Evolutionary conservation across 116 monocot genomes (phyloP), one percentile per base, ranked within the genome.

Genomic region (Cymodocea nodosa): DNA sequence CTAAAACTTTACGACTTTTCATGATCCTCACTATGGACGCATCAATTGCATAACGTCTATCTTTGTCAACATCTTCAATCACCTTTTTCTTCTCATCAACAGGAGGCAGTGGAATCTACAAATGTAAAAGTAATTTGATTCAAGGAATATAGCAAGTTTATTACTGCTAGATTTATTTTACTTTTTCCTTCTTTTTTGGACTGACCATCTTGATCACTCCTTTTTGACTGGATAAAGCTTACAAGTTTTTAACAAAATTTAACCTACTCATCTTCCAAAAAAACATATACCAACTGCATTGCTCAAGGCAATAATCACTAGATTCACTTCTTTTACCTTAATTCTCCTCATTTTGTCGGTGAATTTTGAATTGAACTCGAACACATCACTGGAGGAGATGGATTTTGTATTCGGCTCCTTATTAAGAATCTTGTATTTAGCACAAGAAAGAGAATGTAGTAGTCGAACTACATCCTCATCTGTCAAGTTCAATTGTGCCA

Each of bases 71-170:
- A 77, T 98, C 98, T 81, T 98, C 98, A 51, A 92, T 82, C n/a
- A 98, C 92, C 52, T 98, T 98, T 71, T 98, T 98, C 70, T 92
- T 98, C 75, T 98, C 98, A 70, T 98, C 92, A 20, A 92, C 89
- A 13, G 92, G 91, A 52, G 98, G 98, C 4, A 89, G 80, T 65
- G 91, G 92, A 72, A 98, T 86, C 97, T 98, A 22, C 50, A 69
- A 10, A 12, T 44, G 12, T 8, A 12, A 44, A 44, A 10, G 12
- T 44, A 44, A 44, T 44, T 44, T 12, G 12, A 44, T 44, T 44
- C 44, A 44, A 44, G 44, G 1, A 44, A 44, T 44, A 44, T 44
- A 44, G 44, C 30, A 30, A 30, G 30, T 30, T 30, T 30, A 30
- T 30, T 30, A 30, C 30, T 30, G 30, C 30, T 30, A 3, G 30